Evolutionary conservation across 371 early-diverging fungal species (phyloP).

Genomic region (Zychaea mexicana): DNA sequence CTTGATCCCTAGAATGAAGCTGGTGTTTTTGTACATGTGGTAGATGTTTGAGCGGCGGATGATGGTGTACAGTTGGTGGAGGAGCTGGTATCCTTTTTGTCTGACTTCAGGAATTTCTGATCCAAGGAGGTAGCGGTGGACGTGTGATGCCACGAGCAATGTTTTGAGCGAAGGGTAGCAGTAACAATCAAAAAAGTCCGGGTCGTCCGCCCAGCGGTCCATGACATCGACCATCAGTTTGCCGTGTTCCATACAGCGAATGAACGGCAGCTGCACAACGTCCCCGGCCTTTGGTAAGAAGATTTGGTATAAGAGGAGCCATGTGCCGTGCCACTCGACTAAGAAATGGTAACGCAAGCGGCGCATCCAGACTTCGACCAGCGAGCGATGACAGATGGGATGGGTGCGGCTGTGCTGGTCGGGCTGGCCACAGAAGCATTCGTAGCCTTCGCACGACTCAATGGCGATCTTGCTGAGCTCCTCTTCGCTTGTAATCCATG

Average conservation of each 20-base stretch:
- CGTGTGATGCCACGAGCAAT: constrained; percentile 22
- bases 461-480: constrained; percentile 10
- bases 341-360: constrained; percentile 28
- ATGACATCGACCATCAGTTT: constrained; percentile 25
- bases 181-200: constrained; percentile 29
- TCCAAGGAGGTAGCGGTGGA: constrained; percentile 23
- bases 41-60: constrained; percentile 24
- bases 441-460: constrained; percentile 15
- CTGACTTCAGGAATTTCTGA: constrained; percentile 23
- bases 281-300: constrained; percentile 26
- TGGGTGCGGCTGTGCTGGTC: constrained; percentile 19
- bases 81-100: constrained; percentile 24
- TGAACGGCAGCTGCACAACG: constrained; percentile 25
- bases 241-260: constrained; percentile 26
- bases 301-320: constrained; percentile 23
- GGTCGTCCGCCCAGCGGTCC: constrained; percentile 25
- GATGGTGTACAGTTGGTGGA: constrained; percentile 19
- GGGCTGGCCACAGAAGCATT: constrained; percentile 18
- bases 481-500: constrained; percentile 19
- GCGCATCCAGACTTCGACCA: constrained; percentile 30
- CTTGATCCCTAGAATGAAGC: constrained; percentile 23
- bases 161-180: constrained; percentile 26
- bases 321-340: constrained; percentile 31
- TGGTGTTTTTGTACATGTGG: constrained; percentile 25
- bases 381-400: constrained; percentile 24